Conservation (phyloP, 495 filamentous ascomycete species). For the Aspergillus cavernicola region DNA sequence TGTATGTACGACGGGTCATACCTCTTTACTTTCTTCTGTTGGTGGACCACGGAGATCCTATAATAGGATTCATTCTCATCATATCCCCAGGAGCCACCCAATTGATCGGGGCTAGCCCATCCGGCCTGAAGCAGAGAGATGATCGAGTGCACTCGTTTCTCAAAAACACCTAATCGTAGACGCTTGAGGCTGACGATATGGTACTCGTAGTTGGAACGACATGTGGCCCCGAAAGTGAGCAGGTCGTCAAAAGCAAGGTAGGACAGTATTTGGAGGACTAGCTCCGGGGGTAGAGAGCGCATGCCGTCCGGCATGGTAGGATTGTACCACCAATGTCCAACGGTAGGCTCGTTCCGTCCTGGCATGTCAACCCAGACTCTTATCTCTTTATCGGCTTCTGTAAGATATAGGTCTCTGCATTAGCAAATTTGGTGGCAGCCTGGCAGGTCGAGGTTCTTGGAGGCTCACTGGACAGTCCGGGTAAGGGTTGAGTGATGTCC, state of each 20-base stretch:
- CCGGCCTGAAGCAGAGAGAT: slow-evolving; percentile 32
- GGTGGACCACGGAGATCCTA: slow-evolving; percentile 19
- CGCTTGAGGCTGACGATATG: slow-evolving; percentile 26
- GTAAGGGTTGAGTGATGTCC: neutral
- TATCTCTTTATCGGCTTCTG: neutral
- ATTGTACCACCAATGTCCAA: neutral
- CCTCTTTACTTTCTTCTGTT: neutral
- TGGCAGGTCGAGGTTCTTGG: neutral
- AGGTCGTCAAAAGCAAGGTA: slow-evolving; percentile 30
- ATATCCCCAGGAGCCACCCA: neutral
- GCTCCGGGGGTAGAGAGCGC: slow-evolving; percentile 28
- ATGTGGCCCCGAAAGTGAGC: slow-evolving; percentile 34
- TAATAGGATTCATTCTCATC: slow-evolving; percentile 7
- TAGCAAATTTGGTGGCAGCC: too few relatives aligned
- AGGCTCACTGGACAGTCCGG: neutral
- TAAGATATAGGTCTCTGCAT: too few relatives aligned
- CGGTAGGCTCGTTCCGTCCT: neutral
- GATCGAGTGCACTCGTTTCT: slow-evolving; percentile 29
- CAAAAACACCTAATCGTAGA: slow-evolving; percentile 32
- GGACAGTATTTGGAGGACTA: slow-evolving; percentile 32
- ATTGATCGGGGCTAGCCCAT: slow-evolving; percentile 20
- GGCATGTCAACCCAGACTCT: neutral
- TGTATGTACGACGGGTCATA: neutral
- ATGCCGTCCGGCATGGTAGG: slow-evolving; percentile 17
- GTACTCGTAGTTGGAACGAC: slow-evolving; percentile 22